Conservation (phyloP, 257 asterid genomes). For the Primulina huaijiensis region DNA sequence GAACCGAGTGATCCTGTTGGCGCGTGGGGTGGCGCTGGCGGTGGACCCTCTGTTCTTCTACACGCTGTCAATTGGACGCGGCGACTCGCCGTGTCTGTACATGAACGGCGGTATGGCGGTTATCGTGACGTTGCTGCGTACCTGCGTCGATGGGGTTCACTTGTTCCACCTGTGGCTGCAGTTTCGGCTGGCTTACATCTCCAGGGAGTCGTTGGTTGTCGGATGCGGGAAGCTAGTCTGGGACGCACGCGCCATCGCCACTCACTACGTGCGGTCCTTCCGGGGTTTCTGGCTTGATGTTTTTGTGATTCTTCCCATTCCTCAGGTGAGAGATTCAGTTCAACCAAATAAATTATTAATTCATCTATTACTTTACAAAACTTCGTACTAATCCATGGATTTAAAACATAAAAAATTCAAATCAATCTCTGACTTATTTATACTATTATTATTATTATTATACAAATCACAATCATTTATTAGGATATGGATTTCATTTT, state of each 20-base stretch:
- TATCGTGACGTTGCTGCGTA: slow-evolving; percentile 65
- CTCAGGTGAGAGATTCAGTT: slow-evolving; percentile 55
- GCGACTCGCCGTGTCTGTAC: slow-evolving; percentile 73
- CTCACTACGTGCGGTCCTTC: slow-evolving; percentile 63
- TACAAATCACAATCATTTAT: too few species aligned
- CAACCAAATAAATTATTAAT: too few species aligned
- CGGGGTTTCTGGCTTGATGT: slow-evolving; percentile 91
- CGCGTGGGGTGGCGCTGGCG: slow-evolving; percentile 83
- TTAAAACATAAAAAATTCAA: too few species aligned
- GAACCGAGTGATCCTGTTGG: slow-evolving; percentile 80
- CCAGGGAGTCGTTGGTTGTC: slow-evolving; percentile 77
- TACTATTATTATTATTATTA: too few species aligned
- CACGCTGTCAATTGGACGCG: slow-evolving; percentile 71
- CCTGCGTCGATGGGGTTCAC: slow-evolving; percentile 82
- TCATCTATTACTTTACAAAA: too few species aligned
- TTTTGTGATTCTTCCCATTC: slow-evolving; percentile 88
- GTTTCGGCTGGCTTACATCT: slow-evolving; percentile 86
- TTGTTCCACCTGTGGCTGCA: slow-evolving; percentile 77
- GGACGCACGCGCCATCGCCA: slow-evolving; percentile 83
- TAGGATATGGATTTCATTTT: too few species aligned
- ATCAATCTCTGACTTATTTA: too few species aligned
- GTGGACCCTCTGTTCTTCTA: slow-evolving; percentile 88
- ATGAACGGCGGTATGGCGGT: slow-evolving; percentile 70
- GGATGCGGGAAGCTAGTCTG: slow-evolving; percentile 99
- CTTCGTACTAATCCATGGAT: too few species aligned